phyloP scores from a whole-genome alignment of 2,329 filamentous ascomycete species.

The Penicillium sp. region DNA sequence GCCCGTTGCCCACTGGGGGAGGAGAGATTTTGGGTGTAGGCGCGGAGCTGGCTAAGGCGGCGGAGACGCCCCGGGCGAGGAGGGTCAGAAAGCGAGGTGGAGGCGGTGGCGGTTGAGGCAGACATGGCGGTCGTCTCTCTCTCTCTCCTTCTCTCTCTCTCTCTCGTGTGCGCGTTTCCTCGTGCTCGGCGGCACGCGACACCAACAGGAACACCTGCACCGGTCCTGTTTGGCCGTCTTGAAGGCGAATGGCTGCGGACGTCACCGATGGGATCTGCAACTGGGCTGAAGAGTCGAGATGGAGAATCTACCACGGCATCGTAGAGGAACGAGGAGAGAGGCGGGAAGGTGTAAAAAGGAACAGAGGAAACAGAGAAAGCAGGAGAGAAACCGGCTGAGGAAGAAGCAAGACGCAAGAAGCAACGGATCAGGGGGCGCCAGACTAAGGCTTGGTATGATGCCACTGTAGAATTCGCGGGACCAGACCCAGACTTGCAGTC shows the following conservation, averaged over 20 bases:
- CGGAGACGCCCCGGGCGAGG: conserved; percentile 38
- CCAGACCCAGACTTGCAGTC: too few relatives aligned
- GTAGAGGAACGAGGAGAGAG: too few relatives aligned
- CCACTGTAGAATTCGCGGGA: too few relatives aligned
- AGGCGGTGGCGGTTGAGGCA: conserved; percentile 38
- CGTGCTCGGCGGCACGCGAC: background rate
- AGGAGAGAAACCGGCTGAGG: too few relatives aligned
- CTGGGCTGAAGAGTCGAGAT: conserved; percentile 11
- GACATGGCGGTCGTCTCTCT: conserved; percentile 22
- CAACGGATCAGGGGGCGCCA: too few relatives aligned
- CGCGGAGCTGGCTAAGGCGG: conserved; percentile 42
- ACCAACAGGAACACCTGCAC: too few relatives aligned
- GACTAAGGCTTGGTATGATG: too few relatives aligned
- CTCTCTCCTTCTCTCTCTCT: background rate
- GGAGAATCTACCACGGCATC: too few relatives aligned
- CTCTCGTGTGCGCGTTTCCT: background rate
- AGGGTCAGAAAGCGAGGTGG: conserved; percentile 33
- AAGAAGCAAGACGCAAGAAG: too few relatives aligned
- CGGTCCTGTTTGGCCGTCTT: background rate
- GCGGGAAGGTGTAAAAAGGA: background rate
- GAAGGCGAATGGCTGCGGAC: too few relatives aligned
- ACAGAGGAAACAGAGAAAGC: too few relatives aligned
- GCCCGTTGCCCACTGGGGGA: conserved; percentile 26
- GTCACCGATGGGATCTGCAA: conserved; percentile 17
- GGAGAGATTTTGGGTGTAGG: conserved; percentile 36